A percentile compares a stretch with the other conserved stretches of the same genome.
phyloP scores from a whole-genome alignment of 1,139 yeast species.

The Nakaseomyces kungkrabaensis region DNA sequence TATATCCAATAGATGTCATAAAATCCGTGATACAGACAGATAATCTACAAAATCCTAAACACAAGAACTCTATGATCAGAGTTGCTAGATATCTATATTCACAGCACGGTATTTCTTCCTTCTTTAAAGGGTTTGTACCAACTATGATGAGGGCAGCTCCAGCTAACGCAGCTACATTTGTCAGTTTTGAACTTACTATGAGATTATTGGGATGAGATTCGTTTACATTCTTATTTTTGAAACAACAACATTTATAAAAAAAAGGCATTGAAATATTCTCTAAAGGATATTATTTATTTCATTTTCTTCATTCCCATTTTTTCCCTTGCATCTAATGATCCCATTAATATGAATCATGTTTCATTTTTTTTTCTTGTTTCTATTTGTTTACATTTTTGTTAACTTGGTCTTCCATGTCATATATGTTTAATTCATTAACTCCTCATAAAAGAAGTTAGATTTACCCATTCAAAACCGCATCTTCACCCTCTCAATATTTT shows the following conservation, averaged over 20 bases:
- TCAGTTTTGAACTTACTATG: conserved; percentile 82
- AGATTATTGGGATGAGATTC: conserved; percentile 37
- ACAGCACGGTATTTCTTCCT: conserved; percentile 59
- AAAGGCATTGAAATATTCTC: neutral
- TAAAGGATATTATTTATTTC: too few relatives aligned
- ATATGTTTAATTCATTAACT: neutral
- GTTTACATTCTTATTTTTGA: neutral
- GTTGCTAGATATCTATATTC: conserved; percentile 47
- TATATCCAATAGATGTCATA: conserved; percentile 77
- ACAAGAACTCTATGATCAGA: conserved; percentile 31
- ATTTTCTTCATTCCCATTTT: neutral
- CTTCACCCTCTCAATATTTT: too few relatives aligned
- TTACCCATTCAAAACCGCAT: too few relatives aligned
- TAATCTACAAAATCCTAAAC: conserved; percentile 40
- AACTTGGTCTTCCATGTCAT: neutral
- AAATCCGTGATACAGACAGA: conserved; percentile 86
- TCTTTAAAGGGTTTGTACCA: conserved; percentile 81
- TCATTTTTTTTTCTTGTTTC: neutral
- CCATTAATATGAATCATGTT: neutral
- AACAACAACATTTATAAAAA: neutral
- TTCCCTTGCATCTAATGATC: neutral
- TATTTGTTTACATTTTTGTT: neutral
- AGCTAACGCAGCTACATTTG: conserved; percentile 92
- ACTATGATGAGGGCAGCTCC: conserved; percentile 94
- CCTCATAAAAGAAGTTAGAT: too few relatives aligned